phyloP scores from a whole-genome alignment of 1,284 basidiomycete species.

The Pseudozyma sp. region DNA sequence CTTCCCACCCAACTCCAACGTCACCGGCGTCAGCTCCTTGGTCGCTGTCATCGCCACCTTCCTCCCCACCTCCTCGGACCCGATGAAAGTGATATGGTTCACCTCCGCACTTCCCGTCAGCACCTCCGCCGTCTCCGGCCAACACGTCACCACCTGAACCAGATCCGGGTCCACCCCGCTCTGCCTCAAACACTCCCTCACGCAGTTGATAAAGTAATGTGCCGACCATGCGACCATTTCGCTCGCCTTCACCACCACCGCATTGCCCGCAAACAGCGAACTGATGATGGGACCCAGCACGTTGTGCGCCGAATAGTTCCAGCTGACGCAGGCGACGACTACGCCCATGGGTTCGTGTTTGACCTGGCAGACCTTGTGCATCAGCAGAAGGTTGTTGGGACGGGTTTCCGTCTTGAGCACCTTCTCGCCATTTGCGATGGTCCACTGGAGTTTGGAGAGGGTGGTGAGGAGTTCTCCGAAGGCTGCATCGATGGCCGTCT shows the following conservation, averaged over 20 bases:
- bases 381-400: conserved; percentile 78
- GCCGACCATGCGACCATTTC: conserved; percentile 65
- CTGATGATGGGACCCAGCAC: conserved; percentile 91
- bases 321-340: conserved; percentile 90
- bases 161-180: conserved; percentile 81
- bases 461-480: conserved; percentile 66
- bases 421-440: conserved; percentile 53
- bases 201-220: conserved; percentile 73
- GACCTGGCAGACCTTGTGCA: conserved; percentile 83
- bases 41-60: conserved; percentile 86
- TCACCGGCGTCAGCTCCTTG: conserved; percentile 85
- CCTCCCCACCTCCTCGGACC: conserved; percentile 87
- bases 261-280: conserved; percentile 88
- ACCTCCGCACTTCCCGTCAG: conserved; percentile 84
- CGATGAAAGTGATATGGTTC: conserved; percentile 83
- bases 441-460: conserved; percentile 62
- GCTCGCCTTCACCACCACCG: conserved; percentile 85
- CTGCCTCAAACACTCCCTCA: conserved; percentile 69
- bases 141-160: conserved; percentile 77
- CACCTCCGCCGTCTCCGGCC: conserved; percentile 84
- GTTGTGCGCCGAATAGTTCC: conserved; percentile 83
- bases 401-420: conserved; percentile 50
- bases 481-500: conserved; percentile 78
- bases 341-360: conserved; percentile 93
- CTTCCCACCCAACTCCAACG: conserved; percentile 84